phyloP scores from a whole-genome alignment of 2,329 filamentous ascomycete species.

The Knoxdaviesia capensis region DNA sequence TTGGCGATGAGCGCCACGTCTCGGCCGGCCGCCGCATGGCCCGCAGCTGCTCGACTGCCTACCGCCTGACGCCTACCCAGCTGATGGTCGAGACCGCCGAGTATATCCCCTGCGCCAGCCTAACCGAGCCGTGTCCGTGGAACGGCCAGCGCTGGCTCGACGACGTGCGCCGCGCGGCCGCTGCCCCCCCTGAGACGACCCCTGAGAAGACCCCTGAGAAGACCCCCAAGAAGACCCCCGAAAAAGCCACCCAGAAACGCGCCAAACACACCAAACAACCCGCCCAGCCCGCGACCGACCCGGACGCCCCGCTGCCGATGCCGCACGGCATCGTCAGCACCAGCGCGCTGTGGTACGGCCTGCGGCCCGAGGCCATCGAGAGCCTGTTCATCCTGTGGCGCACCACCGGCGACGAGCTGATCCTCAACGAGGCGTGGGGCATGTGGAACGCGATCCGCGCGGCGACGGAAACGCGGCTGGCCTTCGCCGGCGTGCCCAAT shows the following conservation, averaged over 20 bases:
- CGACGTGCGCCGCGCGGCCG: slow-evolving; percentile 3
- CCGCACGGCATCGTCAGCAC: slow-evolving; percentile 35
- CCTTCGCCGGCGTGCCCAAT: slow-evolving; percentile 45
- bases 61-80: slow-evolving; percentile 31
- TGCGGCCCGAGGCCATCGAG: slow-evolving; percentile 63
- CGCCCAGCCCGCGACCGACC: slow-evolving; percentile 10
- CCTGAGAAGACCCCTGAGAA: not conserved
- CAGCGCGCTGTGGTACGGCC: slow-evolving; percentile 37
- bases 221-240: slow-evolving; percentile 6
- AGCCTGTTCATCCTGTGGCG: slow-evolving; percentile 63
- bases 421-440: slow-evolving; percentile 50
- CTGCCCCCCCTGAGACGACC: too few species aligned
- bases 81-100: slow-evolving; percentile 41
- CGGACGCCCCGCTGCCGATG: slow-evolving; percentile 15
- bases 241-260: not conserved
- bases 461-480: slow-evolving; percentile 39
- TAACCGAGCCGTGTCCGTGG: slow-evolving; percentile 12
- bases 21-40: slow-evolving; percentile 36
- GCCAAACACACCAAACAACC: slow-evolving; percentile 1
- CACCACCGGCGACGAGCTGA: slow-evolving; percentile 44
- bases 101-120: slow-evolving; percentile 20
- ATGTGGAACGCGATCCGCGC: slow-evolving; percentile 49
- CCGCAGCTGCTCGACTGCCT: slow-evolving; percentile 43
- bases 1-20: slow-evolving; percentile 29
- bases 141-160: slow-evolving; percentile 11